phyloP scores from a whole-genome alignment of 2,329 filamentous ascomycete genomes.

The Nothophoma quercina region DNA sequence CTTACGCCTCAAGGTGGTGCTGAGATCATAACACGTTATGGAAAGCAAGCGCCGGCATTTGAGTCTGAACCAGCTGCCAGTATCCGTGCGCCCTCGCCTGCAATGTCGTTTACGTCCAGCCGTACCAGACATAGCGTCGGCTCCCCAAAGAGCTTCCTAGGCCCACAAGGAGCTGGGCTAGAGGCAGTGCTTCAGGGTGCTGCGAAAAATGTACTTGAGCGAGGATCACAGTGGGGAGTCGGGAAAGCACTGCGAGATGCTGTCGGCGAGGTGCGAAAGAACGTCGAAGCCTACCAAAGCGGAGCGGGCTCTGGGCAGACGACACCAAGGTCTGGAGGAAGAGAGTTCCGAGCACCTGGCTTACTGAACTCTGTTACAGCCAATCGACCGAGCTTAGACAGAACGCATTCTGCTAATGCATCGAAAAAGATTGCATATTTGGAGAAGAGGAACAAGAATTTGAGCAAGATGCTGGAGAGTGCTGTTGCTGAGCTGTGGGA shows the following conservation, averaged over 20 bases:
- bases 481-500: constrained; percentile 70
- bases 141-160: constrained; percentile 38
- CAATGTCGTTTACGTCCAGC: constrained; percentile 32
- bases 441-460: constrained; percentile 70
- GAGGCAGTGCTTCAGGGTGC: constrained; percentile 79
- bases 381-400: constrained; percentile 27
- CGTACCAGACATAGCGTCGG: constrained; percentile 38
- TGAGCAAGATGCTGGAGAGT: constrained; percentile 73
- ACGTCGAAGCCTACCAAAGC: constrained; percentile 71
- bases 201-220: constrained; percentile 75
- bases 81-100: constrained; percentile 39
- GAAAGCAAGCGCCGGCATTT: constrained; percentile 53
- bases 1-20: constrained; percentile 68
- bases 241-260: constrained; percentile 84
- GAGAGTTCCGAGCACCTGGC: constrained; percentile 45
- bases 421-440: constrained; percentile 52
- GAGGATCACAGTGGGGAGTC: constrained; percentile 78
- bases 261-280: constrained; percentile 79
- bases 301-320: constrained; percentile 37
- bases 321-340: constrained; percentile 44
- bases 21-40: constrained; percentile 75
- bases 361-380: constrained; percentile 29
- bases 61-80: constrained; percentile 34
- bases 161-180: constrained; percentile 55
- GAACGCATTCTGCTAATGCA: constrained; percentile 31